phyloP scores from a whole-genome alignment of 192 early-diverging fungal species.

The Coemansia furcata region DNA sequence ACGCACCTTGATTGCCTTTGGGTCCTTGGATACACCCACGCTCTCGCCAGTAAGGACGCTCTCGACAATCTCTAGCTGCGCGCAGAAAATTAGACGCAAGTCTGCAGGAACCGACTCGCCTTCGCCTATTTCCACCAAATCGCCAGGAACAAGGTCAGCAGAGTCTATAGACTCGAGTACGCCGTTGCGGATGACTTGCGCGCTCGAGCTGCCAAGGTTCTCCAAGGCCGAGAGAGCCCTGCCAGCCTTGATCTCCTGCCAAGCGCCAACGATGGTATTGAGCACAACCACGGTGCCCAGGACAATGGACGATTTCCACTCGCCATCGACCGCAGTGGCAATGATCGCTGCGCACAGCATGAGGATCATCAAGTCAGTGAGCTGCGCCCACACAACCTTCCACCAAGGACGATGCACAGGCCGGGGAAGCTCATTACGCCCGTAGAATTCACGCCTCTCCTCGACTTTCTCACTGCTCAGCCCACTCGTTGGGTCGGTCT shows the following conservation, averaged over 20 bases:
- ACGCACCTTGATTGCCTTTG: constrained; percentile 50
- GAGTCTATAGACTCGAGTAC: constrained; percentile 73
- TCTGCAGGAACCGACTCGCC: constrained; percentile 91
- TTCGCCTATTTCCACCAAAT: constrained; percentile 78
- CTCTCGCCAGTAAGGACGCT: constrained; percentile 74
- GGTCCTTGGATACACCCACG: constrained; percentile 64
- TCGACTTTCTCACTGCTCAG: constrained; percentile 59
- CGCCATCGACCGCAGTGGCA: constrained; percentile 79
- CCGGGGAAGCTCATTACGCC: constrained; percentile 77
- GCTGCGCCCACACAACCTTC: constrained; percentile 82
- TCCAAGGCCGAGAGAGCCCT: constrained; percentile 88
- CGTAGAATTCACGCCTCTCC: constrained; percentile 74
- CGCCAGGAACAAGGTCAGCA: constrained; percentile 79
- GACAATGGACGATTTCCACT: constrained; percentile 79
- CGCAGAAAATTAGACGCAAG: constrained; percentile 66
- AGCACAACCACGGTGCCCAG: constrained; percentile 80
- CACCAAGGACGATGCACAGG: constrained; percentile 70
- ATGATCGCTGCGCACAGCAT: constrained; percentile 80
- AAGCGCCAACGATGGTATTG: constrained; percentile 89
- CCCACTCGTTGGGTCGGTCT: constrained; percentile 62
- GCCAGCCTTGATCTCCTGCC: constrained; percentile 95
- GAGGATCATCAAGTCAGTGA: constrained; percentile 94
- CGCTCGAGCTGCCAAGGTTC: constrained; percentile 76
- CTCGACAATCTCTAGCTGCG: constrained; percentile 66
- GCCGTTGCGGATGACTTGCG: constrained; percentile 77